Base-by-base conservation (phyloP, 768 basidiomycete species). In the Serpula lacrymans region DNA sequence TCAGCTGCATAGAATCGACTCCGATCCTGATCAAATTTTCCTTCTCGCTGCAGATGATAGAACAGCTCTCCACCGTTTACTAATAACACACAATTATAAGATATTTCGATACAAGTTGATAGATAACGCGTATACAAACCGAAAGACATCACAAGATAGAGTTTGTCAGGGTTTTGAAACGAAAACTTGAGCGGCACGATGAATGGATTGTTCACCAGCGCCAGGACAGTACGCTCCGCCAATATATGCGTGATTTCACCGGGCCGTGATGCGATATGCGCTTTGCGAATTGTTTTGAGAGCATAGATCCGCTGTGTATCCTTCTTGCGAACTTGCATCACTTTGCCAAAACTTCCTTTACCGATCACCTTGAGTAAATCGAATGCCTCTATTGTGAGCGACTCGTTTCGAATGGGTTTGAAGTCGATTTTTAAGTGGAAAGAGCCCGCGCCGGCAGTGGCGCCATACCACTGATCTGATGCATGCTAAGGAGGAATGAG, bases 291-390 rank as follows among this genome's bases (percentile, higher is more conserved):
- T 3, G 96, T 97, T 71, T 98, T 98, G 54, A 99, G 73, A 2
- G 95, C 95, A 67, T 99, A 99, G 55, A 99, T 88, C 43, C 96
- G 90, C 51, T 90, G 80, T 1, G 96, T 98, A 65, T 99, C 93
- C 69, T 96, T 94, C 70, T 99, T 99, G 39, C 93, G 85, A 29
- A 99, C 95, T 75, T 99, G 95, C 96, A 98, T 98, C 26, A 95
- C 94, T 65, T 99, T 99, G 12, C 96, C 95, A 54, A 99, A 99
- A 45, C 83, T 87, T 9, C 96, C 95, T 65, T 97, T 97, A 14
- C 95, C 94, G 44, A 99, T 95, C 32, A 99, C 95, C 61, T 94
- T 96, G 55, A 99, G 84, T 35, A 99, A 70, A 46, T 99, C 95
- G 57, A 99, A 98, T 3, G 84, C 84, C 53, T 98, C 94, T 55